These are phyloP conservation scores for Phellopilus nigrolimitatus DNA, from an alignment of 1,284 basidiomycete species.

Conservation along the genomic window DNA sequence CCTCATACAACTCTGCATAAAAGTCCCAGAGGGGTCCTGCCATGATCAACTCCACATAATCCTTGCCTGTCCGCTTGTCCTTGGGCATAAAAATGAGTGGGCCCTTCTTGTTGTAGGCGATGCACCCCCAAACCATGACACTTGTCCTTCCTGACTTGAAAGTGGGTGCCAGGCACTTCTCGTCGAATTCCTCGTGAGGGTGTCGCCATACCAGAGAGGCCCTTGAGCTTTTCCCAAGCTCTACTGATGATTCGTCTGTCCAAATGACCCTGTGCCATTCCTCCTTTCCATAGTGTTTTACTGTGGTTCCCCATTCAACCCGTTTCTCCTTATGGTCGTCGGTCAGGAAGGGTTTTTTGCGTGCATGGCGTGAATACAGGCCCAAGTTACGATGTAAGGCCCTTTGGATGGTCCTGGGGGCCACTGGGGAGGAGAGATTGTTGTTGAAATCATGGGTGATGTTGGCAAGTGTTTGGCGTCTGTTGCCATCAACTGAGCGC, in stretches of 20 bases:
- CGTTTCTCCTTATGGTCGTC: neutral
- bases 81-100: neutral
- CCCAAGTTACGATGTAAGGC: too few relatives aligned
- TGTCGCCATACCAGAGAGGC: neutral
- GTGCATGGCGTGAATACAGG: neutral
- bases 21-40: slow-evolving; percentile 1
- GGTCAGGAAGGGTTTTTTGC: neutral
- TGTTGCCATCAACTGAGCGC: neutral
- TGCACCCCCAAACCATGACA: neutral
- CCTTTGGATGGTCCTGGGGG: too few relatives aligned
- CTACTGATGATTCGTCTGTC: neutral
- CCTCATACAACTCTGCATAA: neutral
- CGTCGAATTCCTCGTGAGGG: neutral
- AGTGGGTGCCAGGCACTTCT: neutral
- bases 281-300: too few relatives aligned
- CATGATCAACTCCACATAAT: neutral
- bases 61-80: neutral
- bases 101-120: neutral
- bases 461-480: slow-evolving; percentile 1
- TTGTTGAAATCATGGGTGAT: too few relatives aligned
- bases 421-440: too few relatives aligned
- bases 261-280: too few relatives aligned
- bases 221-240: neutral
- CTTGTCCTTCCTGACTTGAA: neutral
- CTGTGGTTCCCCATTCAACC: too few relatives aligned